Conservation (phyloP, 2,329 filamentous ascomycete species). For the Neodidymelliopsis sp. region DNA sequence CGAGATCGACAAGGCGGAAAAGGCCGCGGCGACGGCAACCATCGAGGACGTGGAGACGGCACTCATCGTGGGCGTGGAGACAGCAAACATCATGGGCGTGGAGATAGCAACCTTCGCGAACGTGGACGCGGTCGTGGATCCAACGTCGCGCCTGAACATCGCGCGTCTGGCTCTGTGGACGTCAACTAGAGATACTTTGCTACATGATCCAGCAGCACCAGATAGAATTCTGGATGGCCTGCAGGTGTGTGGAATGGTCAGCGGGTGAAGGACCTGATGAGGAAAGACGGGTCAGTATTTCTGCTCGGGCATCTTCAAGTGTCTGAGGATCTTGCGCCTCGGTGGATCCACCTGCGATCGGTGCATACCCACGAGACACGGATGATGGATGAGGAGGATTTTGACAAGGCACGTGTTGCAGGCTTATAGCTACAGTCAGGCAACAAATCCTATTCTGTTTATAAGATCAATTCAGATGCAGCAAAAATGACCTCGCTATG, state of each 20-base stretch:
- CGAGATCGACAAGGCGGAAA: not conserved
- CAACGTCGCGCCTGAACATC: not conserved
- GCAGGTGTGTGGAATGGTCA: too few species aligned
- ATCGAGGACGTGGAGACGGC: slow-evolving; percentile 4
- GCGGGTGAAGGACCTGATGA: too few species aligned
- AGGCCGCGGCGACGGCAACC: not conserved
- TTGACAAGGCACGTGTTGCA: too few species aligned
- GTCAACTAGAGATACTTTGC: too few species aligned
- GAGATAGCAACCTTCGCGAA: too few species aligned
- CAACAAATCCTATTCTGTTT: too few species aligned
- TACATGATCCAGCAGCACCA: too few species aligned
- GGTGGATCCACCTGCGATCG: not conserved
- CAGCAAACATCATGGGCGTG: slow-evolving; percentile 1
- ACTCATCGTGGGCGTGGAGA: slow-evolving; percentile 9
- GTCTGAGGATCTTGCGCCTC: not conserved
- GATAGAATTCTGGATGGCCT: too few species aligned
- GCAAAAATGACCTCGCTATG: not conserved
- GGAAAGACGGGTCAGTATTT: not conserved
- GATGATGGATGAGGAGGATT: too few species aligned
- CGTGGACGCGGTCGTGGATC: slow-evolving; percentile 5
- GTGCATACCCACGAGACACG: not conserved
- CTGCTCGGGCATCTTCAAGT: slow-evolving; percentile 17
- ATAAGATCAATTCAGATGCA: not conserved
- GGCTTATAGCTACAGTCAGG: too few species aligned
- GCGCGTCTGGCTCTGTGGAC: not conserved